Conservation (phyloP, 305 asterid species). For the Monarda citriodora region DNA sequence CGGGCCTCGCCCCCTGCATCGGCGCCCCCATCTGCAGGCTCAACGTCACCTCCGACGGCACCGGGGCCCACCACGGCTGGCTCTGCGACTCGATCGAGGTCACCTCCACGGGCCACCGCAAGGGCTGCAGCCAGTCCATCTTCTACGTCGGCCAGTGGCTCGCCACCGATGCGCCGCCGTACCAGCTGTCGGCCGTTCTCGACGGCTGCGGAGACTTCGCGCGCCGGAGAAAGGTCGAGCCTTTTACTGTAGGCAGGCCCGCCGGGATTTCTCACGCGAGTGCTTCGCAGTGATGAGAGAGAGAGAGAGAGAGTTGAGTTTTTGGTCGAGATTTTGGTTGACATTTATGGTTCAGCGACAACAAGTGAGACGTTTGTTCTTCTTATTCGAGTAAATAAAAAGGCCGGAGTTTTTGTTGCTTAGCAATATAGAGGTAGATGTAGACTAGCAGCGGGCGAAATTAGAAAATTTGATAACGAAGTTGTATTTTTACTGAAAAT, state of each 20-base stretch:
- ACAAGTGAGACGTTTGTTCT: too few species aligned
- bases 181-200: slow-evolving; percentile 28
- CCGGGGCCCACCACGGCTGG: slow-evolving; percentile 60
- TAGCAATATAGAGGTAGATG: too few species aligned
- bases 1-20: slow-evolving; percentile 47
- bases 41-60: slow-evolving; percentile 56
- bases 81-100: slow-evolving; percentile 42
- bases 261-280: neutral
- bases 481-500: too few species aligned
- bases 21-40: slow-evolving; percentile 47
- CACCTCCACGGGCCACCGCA: slow-evolving; percentile 44
- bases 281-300: too few species aligned
- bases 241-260: slow-evolving; percentile 29
- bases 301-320: too few species aligned
- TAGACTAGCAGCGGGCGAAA: too few species aligned
- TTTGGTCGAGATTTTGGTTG: too few species aligned
- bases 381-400: too few species aligned
- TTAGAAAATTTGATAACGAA: too few species aligned
- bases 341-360: too few species aligned
- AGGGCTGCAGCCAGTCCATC: slow-evolving; percentile 38
- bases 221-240: slow-evolving; percentile 20
- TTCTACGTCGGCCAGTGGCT: slow-evolving; percentile 63
- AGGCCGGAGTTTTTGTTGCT: too few species aligned
- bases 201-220: slow-evolving; percentile 19
- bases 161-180: slow-evolving; percentile 47